These are phyloP conservation scores for Vanderwaltozyma yarrowii DNA, from an alignment of 805 yeast species.

Conservation along the genomic window DNA sequence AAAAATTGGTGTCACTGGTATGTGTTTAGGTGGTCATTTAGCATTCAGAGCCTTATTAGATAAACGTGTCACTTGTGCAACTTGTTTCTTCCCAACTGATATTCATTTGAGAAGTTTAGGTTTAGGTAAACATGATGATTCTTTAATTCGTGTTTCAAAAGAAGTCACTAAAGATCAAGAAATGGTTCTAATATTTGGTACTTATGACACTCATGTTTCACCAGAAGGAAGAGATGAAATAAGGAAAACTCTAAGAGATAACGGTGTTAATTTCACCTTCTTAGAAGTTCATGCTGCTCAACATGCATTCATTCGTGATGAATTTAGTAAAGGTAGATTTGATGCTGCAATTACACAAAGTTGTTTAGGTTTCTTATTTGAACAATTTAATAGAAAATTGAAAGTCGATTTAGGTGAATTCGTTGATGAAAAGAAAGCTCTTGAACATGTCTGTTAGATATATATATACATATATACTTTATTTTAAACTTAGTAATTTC, in stretches of 20 bases:
- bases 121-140: conserved; percentile 52
- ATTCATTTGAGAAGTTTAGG: conserved; percentile 63
- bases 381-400: conserved; percentile 59
- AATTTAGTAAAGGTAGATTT: conserved; percentile 66
- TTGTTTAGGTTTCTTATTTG: conserved; percentile 58
- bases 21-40: conserved; percentile 80
- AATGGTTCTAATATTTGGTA: conserved; percentile 61
- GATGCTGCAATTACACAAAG: conserved; percentile 67
- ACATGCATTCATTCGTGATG: conserved; percentile 78
- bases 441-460: conserved; percentile 55
- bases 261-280: conserved; percentile 55
- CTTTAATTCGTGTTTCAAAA: conserved; percentile 42
- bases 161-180: conserved; percentile 48
- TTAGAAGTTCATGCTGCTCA: conserved; percentile 72
- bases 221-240: conserved; percentile 67
- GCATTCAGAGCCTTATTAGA: conserved; percentile 61
- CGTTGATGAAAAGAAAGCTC: conserved; percentile 38
- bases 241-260: conserved; percentile 46
- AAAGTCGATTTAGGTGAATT: conserved; percentile 56
- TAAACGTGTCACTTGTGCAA: conserved; percentile 52
- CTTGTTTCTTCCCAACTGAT: conserved; percentile 74
- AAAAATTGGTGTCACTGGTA: conserved; percentile 70
- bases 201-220: conserved; percentile 72
- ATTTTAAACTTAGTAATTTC: too few relatives aligned
- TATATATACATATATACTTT: background rate